Evolutionary conservation across 495 filamentous ascomycete genomes (phyloP).

Genomic region (Staphylotrichum tortipilum): DNA sequence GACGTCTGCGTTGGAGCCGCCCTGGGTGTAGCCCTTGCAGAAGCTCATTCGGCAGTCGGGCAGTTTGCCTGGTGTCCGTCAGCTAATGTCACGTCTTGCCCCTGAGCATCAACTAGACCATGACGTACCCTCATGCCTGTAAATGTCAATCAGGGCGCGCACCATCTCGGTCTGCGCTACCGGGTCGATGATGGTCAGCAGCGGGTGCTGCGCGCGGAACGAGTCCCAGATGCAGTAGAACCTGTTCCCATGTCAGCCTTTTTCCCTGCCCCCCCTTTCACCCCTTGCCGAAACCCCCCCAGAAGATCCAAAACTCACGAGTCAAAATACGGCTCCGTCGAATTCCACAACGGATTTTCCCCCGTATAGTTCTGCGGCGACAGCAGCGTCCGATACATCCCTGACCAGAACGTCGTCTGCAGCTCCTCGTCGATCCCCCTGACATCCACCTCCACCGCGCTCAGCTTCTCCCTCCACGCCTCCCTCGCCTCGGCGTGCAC

Average conservation of each 20-base stretch:
- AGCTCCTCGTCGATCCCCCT: constrained; percentile 46
- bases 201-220: constrained; percentile 59
- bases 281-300: constrained; percentile 31
- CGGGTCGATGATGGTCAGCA: constrained; percentile 61
- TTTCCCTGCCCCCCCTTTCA: constrained; percentile 12
- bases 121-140: constrained; percentile 51
- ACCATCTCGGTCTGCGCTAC: constrained; percentile 58
- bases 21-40: constrained; percentile 62
- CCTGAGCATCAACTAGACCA: constrained; percentile 30
- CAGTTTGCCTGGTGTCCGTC: constrained; percentile 34
- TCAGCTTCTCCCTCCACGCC: constrained; percentile 55
- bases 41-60: constrained; percentile 53
- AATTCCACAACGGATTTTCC: constrained; percentile 65
- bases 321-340: constrained; percentile 66
- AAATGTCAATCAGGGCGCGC: constrained; percentile 59
- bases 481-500: constrained; percentile 42
- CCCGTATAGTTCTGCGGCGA: constrained; percentile 68
- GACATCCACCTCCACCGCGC: constrained; percentile 45
- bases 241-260: constrained; percentile 9
- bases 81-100: no score
- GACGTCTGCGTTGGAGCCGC: constrained; percentile 67
- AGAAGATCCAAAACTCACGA: constrained; percentile 40
- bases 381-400: constrained; percentile 55
- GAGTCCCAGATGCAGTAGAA: constrained; percentile 74
- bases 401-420: constrained; percentile 59